Conservation (phyloP, 2,329 filamentous ascomycete species). For the Botrytis byssoidea region DNA sequence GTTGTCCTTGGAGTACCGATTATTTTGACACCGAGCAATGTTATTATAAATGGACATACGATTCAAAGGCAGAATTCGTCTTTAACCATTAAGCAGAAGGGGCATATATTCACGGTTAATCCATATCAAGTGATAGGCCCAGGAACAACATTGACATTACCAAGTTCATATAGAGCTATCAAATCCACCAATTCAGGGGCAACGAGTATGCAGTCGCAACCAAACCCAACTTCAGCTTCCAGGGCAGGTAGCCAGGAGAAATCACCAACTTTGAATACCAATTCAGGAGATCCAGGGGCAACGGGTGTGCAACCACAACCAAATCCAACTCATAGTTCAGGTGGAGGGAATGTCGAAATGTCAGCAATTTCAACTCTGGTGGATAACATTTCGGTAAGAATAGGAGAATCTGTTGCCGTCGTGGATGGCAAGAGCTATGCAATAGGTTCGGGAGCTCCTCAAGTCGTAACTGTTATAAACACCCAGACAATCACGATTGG, state of each 20-base stretch:
- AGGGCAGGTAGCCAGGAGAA: not conserved
- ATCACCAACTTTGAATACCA: not conserved
- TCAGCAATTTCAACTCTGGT: slow-evolving; percentile 26
- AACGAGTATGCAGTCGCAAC: not conserved
- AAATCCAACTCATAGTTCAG: not conserved
- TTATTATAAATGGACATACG: slow-evolving; percentile 31
- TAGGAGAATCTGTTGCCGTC: slow-evolving; percentile 25
- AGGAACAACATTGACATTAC: slow-evolving; percentile 29
- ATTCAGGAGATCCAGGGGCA: not conserved
- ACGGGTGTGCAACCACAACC: too few species aligned
- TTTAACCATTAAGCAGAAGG: slow-evolving; percentile 29
- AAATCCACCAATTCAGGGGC: not conserved
- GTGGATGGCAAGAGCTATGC: slow-evolving; percentile 30
- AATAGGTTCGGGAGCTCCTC: slow-evolving; percentile 29
- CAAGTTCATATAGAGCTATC: slow-evolving; percentile 19
- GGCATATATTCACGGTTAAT: slow-evolving; percentile 34
- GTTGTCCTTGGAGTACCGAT: slow-evolving; percentile 27
- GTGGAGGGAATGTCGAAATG: not conserved
- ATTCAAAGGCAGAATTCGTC: slow-evolving; percentile 19
- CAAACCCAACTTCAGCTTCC: not conserved
- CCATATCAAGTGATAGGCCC: slow-evolving; percentile 33
- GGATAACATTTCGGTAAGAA: slow-evolving; percentile 29
- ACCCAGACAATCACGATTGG: slow-evolving; percentile 33
- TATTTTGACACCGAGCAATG: slow-evolving; percentile 28
- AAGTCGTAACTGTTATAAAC: slow-evolving; percentile 27